Evolutionary conservation across 2,329 filamentous ascomycete genomes (phyloP), one percentile per base, ranked within the genome.

Genomic region (Fusarium camptoceras): DNA sequence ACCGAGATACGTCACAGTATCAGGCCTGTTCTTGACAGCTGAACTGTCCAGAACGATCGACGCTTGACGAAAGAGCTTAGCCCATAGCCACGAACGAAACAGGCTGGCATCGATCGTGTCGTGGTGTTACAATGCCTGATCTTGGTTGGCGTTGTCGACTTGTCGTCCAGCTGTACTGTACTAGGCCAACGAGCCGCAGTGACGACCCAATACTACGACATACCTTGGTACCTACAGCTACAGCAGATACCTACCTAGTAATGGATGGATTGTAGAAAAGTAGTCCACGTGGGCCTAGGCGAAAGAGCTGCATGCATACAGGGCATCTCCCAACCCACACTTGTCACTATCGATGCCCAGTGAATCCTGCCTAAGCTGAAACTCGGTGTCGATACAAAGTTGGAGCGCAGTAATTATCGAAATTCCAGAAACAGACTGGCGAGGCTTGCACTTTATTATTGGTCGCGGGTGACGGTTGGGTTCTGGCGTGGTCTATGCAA

Each of bases 291-390:
- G 66, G 59, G 43, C 55, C 53, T 55, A 47, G 59, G 51, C 41
- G 22, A 28, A n/a, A 63, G 11, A 50, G 58, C 51, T 70, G 67
- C 67, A 70, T 68, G 42, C 41, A 48, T 34, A 70, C 56, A 70
- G 51, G 67, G 67, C 67, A 58, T 55, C 50, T 68, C 46, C 58
- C 57, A 59, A 59, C 58, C 54, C 50, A 47, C 59, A 60, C 57
- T 56, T 70, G 67, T 71, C 67, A 50, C 59, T 43, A 42, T 71
- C 67, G 67, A 49, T 70, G 67, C 67, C 67, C 67, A 70, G 61
- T 67, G 42, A 51, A 64, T 64, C 22, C 55, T 57, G 62, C 65
- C 57, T 53, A 67, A 59, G 44, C 42, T 68, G 64, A 68, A 68
- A 59, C 58, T 61, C 53, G 53, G 65, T 49, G 59, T 65, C 37